A percentile compares a stretch with the other conserved stretches of the same genome.
Conservation (phyloP, 169 alveolate species). For the Perkinsus marinus region DNA sequence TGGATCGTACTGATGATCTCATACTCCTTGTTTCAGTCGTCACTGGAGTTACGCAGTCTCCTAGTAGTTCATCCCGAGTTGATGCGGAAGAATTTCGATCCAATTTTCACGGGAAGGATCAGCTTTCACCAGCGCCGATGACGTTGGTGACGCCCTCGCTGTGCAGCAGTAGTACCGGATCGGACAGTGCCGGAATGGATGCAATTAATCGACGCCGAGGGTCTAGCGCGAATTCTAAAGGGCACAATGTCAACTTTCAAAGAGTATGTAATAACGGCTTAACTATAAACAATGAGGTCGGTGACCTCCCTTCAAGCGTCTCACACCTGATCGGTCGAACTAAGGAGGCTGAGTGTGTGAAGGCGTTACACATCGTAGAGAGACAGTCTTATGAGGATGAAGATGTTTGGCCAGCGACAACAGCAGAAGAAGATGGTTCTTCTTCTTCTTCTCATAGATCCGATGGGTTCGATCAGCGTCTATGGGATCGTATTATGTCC, state of each 20-base stretch:
- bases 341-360: background rate
- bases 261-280: background rate
- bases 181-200: background rate
- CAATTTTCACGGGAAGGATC: no score
- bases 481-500: background rate
- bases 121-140: no score
- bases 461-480: background rate
- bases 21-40: no score
- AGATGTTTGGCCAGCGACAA: background rate
- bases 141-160: no score
- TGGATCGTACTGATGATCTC: no score
- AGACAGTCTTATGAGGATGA: background rate
- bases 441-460: no score
- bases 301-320: background rate
- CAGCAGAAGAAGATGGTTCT: no score
- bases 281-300: background rate
- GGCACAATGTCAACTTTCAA: background rate
- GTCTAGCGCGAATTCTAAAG: background rate
- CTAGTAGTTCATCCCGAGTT: no score
- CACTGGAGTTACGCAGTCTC: no score
- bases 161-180: background rate
- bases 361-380: background rate
- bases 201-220: background rate
- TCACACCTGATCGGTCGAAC: background rate
- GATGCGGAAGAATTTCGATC: no score